These are phyloP conservation scores for Phytophthora sp. DNA, from an alignment of 352 stramenopile genomes.

Conservation along the genomic window DNA sequence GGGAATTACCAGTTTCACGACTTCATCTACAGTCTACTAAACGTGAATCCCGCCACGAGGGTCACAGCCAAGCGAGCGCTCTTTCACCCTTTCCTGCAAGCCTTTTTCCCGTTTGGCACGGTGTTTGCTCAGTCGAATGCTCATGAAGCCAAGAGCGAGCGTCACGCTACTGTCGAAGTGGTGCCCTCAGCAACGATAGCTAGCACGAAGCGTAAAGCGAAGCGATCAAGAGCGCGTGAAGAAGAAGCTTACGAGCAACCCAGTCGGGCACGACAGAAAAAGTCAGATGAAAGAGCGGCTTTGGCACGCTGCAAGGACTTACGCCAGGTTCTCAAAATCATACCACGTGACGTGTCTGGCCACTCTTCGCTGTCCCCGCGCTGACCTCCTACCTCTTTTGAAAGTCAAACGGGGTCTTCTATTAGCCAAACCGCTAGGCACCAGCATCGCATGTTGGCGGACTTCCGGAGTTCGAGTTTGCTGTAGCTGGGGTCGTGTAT, in stretches of 20 bases:
- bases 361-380: constrained; percentile 29
- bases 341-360: constrained; percentile 22
- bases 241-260: constrained; percentile 6
- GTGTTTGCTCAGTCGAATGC: constrained; percentile 45
- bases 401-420: constrained; percentile 4
- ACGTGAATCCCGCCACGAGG: constrained; percentile 52
- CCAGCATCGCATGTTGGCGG: constrained; percentile 8
- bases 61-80: constrained; percentile 58
- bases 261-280: constrained; percentile 25
- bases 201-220: constrained; percentile 27
- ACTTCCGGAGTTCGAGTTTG: constrained; percentile 8
- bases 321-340: constrained; percentile 40
- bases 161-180: neutral
- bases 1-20: constrained; percentile 47
- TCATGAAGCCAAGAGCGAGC: constrained; percentile 5
- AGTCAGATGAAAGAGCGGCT: constrained; percentile 15
- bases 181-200: constrained; percentile 3
- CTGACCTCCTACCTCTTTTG: constrained; percentile 6
- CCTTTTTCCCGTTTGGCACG: constrained; percentile 69
- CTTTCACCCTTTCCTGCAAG: constrained; percentile 74
- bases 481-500: constrained; percentile 18
- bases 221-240: constrained; percentile 9
- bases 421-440: neutral
- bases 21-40: constrained; percentile 61
- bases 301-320: constrained; percentile 38